A percentile compares a stretch with the other conserved stretches of the same genome.
phyloP scores from a whole-genome alignment of 1,139 yeast species.

The Barnettozyma hawaiiensis region DNA sequence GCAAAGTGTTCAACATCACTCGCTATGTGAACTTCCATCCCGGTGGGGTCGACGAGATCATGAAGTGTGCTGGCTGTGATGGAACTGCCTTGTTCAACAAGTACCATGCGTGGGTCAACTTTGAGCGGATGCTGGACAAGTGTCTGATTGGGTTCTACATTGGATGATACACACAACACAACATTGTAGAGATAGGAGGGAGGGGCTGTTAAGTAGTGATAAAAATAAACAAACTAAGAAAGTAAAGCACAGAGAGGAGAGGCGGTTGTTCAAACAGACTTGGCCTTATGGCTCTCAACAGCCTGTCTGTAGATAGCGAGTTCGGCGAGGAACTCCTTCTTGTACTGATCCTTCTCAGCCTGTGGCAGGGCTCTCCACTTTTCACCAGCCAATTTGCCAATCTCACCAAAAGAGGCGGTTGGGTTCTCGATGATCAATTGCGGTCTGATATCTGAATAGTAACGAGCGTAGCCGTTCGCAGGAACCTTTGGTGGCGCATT shows the following conservation, averaged over 20 bases:
- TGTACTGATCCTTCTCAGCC: conserved; percentile 20
- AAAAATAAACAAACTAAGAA: no score
- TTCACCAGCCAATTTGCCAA: conserved; percentile 23
- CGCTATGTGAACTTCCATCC: conserved; percentile 85
- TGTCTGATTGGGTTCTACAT: conserved; percentile 65
- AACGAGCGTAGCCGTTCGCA: conserved; percentile 22
- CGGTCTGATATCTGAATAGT: conserved; percentile 18
- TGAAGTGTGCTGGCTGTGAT: conserved; percentile 80
- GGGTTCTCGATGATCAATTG: conserved; percentile 22
- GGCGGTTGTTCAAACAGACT: not conserved
- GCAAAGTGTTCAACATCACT: conserved; percentile 80
- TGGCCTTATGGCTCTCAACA: not conserved
- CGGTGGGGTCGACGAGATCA: conserved; percentile 77
- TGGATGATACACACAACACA: conserved; percentile 3
- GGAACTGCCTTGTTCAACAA: conserved; percentile 76
- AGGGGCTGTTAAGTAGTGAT: no score
- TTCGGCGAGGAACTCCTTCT: conserved; percentile 2
- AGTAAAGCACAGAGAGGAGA: no score
- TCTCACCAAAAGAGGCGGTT: conserved; percentile 15
- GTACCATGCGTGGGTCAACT: conserved; percentile 88
- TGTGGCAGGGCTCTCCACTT: conserved; percentile 27
- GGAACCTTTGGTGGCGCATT: conserved; percentile 28
- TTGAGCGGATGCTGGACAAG: conserved; percentile 70
- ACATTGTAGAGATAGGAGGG: no score
- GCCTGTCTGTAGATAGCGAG: conserved; percentile 13